phyloP scores from a whole-genome alignment of 768 basidiomycete species.

The Rhizopogon rudus region DNA sequence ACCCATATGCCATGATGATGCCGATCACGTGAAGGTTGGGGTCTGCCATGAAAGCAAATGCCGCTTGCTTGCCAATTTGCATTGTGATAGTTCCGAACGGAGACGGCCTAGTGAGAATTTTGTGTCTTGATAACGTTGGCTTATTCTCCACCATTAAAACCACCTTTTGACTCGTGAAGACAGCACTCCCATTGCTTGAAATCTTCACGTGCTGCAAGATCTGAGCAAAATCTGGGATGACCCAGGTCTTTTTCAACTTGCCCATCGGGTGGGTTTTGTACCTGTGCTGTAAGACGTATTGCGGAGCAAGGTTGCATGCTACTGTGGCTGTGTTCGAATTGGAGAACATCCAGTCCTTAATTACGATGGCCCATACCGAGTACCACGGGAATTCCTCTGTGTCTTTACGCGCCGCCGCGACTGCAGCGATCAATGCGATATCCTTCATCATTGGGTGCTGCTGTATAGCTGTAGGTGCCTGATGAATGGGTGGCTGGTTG shows the following conservation, averaged over 20 bases:
- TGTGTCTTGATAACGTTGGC: no score
- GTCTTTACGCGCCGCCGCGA: background rate
- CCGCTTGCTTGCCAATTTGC: no score
- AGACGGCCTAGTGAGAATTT: no score
- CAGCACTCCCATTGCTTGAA: no score
- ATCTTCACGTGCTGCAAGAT: background rate
- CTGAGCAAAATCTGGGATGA: background rate
- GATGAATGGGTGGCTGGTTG: constrained; percentile 40
- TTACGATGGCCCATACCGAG: background rate
- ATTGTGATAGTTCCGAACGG: no score
- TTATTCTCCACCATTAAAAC: no score
- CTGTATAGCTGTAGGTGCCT: constrained; percentile 19
- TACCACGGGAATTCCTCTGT: background rate
- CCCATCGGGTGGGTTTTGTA: background rate
- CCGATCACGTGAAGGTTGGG: background rate
- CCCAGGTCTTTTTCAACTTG: background rate
- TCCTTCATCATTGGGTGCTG: background rate
- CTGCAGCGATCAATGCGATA: background rate
- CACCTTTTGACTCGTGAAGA: no score
- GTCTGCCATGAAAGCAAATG: no score
- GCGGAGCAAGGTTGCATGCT: background rate
- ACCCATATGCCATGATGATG: background rate
- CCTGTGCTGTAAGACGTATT: background rate
- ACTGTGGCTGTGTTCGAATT: background rate
- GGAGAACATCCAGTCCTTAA: background rate